Evolutionary conservation across 768 basidiomycete species (phyloP), one percentile per base, ranked within the genome.

Genomic region (Psilocybe azurescens): DNA sequence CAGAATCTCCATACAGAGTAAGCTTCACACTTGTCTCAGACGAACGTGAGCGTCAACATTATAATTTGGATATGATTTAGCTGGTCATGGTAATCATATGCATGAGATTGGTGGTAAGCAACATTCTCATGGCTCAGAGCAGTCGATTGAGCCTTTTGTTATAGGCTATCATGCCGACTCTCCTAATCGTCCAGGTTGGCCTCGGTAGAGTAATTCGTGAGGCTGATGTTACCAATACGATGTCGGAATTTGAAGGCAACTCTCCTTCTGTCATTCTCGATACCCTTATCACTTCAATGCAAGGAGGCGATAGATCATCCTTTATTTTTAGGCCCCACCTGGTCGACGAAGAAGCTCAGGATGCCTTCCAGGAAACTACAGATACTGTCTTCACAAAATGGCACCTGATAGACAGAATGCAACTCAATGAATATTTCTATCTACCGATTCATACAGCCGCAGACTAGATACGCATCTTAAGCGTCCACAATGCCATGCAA

Each of bases 101-200:
- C n/a, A 14, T 44, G 11, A 13, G 41, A 44, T n/a, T 44, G 14
- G 41, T 44, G 41, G 41, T 44, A 44, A 14, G 41, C n/a, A 13
- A 44, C n/a, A 16, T 13, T 44, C 41, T 44, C 14, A 13, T 5
- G 33, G 33, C 6, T 44, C n/a, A 44, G 10, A 14, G 14, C 14
- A 1, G 8, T 16, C 11, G 14, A 44, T n/a, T 14, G n/a, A 44
- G 5, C 11, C 39, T 28, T 51, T 10, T 52, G 14, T 7, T 16
- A 5, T 36, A 69, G 69, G 64, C 62, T 6, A 67, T 70, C 13
- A 65, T 65, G 60, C 69, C 69, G 29, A 66, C 69, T 5, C 55
- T 67, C 7, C 52, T 70, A 49, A 67, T 70, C 39, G 69, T 70
- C 13, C 64, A 67, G 53, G 58, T 70, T 36, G 69, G 64, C 9